A percentile compares a stretch with the other conserved stretches of the same genome.
Conservation (phyloP, 257 asterid genomes). For the Nicotiana paniculata region DNA sequence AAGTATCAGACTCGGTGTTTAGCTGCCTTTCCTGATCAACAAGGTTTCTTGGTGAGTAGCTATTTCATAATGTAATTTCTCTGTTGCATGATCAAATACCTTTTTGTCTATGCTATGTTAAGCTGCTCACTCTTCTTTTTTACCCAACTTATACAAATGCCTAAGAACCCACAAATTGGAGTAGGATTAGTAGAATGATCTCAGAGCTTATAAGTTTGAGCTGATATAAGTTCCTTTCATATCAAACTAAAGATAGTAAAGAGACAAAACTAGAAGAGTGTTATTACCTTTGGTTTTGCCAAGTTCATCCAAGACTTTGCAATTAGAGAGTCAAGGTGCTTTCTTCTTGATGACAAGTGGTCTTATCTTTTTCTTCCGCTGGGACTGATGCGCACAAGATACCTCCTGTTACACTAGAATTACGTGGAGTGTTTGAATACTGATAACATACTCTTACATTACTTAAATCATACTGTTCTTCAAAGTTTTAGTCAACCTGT, state of each 20-base stretch:
- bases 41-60: constrained; percentile 80
- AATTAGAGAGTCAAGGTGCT: background rate
- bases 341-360: background rate
- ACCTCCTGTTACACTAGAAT: background rate
- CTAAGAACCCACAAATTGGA: background rate
- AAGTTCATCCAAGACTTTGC: background rate
- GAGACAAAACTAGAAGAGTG: background rate
- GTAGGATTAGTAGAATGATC: background rate
- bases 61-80: background rate
- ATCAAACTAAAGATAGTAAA: background rate
- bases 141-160: background rate
- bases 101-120: background rate
- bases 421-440: background rate
- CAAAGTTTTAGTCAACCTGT: constrained; percentile 2
- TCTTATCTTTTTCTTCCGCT: background rate
- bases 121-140: background rate
- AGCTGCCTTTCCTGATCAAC: constrained; percentile 98
- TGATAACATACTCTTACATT: background rate
- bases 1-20: constrained; percentile 96
- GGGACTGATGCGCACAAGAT: background rate
- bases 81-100: background rate
- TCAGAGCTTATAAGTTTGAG: background rate
- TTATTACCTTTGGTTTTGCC: background rate
- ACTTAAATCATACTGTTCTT: background rate
- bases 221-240: background rate